phyloP scores from a whole-genome alignment of 2,329 filamentous ascomycete species.

The Cytospora paraplurivora region DNA sequence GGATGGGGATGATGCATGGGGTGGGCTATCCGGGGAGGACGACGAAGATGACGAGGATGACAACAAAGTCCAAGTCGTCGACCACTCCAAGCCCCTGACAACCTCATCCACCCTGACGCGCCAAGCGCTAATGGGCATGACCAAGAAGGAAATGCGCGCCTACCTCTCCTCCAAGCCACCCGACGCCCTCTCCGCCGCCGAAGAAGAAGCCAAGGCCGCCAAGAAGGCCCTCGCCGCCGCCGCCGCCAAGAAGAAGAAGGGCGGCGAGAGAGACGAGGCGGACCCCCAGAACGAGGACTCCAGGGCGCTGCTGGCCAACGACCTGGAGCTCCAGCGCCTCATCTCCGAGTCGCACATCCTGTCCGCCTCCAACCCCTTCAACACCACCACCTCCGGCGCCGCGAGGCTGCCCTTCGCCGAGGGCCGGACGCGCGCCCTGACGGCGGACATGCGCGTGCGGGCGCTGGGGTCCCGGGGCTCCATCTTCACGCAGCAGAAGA shows the following conservation, averaged over 20 bases:
- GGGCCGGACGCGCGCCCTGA: constrained; percentile 77
- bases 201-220: constrained; percentile 28
- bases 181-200: constrained; percentile 33
- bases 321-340: constrained; percentile 87
- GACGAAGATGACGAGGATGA: neutral
- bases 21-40: constrained; percentile 30
- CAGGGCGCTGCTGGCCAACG: constrained; percentile 78
- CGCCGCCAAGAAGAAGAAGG: constrained; percentile 28
- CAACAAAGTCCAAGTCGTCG: constrained; percentile 58
- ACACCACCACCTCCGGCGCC: constrained; percentile 42
- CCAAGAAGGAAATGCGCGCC: constrained; percentile 71
- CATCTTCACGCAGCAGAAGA: constrained; percentile 76
- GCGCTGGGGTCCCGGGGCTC: constrained; percentile 76
- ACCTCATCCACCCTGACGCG: constrained; percentile 37
- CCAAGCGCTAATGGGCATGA: constrained; percentile 47
- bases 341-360: constrained; percentile 91
- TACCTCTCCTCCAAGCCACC: constrained; percentile 70
- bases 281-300: constrained; percentile 57
- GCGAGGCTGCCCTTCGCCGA: constrained; percentile 47
- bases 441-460: constrained; percentile 81
- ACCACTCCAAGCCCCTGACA: constrained; percentile 52
- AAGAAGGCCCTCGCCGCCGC: constrained; percentile 30
- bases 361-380: constrained; percentile 52
- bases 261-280: constrained; percentile 34
- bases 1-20: constrained; percentile 32